These are phyloP conservation scores for Ustilago lituana DNA, from an alignment of 1,284 basidiomycete species.

Conservation along the genomic window DNA sequence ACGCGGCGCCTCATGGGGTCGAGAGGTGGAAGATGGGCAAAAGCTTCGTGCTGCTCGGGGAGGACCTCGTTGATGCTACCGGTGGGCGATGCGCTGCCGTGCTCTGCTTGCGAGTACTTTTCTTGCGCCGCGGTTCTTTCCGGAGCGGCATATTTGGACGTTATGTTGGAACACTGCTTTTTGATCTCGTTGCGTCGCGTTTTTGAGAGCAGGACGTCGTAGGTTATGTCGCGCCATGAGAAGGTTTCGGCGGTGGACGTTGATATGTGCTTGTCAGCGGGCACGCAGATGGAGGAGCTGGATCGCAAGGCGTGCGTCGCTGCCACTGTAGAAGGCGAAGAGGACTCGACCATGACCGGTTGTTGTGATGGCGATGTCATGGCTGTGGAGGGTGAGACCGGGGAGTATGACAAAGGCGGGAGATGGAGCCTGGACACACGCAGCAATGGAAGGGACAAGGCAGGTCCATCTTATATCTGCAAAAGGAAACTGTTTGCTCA, in stretches of 20 bases:
- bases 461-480: too few species aligned
- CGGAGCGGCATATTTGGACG: background rate
- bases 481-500: too few species aligned
- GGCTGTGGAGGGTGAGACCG: background rate
- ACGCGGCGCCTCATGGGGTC: constrained; percentile 39
- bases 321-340: constrained; percentile 11
- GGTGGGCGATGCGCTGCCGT: constrained; percentile 10
- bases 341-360: background rate
- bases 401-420: too few species aligned
- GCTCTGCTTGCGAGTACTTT: constrained; percentile 15
- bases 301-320: constrained; percentile 20
- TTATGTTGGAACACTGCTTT: constrained; percentile 1
- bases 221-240: constrained; percentile 51
- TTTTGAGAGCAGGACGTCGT: constrained; percentile 53
- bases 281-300: constrained; percentile 19
- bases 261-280: background rate
- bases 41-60: constrained; percentile 34
- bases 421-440: too few species aligned
- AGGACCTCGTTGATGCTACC: constrained; percentile 8
- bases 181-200: constrained; percentile 46
- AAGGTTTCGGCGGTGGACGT: constrained; percentile 10
- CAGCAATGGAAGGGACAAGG: too few species aligned
- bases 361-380: background rate
- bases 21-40: constrained; percentile 32
- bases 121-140: constrained; percentile 7